Evolutionary conservation across 2,329 filamentous ascomycete genomes (phyloP), one percentile per base, ranked within the genome.

Genomic region (Stemphylium vesicarium): DNA sequence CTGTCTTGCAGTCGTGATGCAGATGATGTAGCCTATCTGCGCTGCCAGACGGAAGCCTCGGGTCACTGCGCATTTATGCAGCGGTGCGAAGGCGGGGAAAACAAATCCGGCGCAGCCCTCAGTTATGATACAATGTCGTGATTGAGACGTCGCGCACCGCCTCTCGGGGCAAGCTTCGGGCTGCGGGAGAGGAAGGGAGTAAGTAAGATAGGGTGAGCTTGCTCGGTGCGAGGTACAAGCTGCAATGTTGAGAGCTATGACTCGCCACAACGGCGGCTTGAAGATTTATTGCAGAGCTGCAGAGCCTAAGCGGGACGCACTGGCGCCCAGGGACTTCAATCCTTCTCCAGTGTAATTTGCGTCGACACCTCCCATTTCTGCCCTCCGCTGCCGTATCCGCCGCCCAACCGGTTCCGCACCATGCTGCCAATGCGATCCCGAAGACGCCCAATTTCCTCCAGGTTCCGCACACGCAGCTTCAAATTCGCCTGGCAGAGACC

Each of bases 401-500:
- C 94, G 4, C 92, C 93, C 7, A 99, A 80, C 29, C 91, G 83
- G 70, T 95, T 96, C 74, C 91, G 89, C 47, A 99, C 87, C 68
- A 97, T 78, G 54, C 88, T 88, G 13, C 85, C 84, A 44, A 97
- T 85, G 40, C 91, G 87, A 59, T 90, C 88, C 53, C 93, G 85
- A 61, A 98, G 77, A 66, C 88, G 89, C 54, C 83, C 82, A 55
- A 96, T 79, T 5, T 88, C 84, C 12, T 88, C 85, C 57, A 78
- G 68, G 4, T 88, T 88, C 59, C 78, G 73, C 22, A 96, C 85
- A 55, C 88, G 84, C 16, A 99, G 77, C 75, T 92, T 96, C 63
- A 99, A 75, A 72, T 96, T 97, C 8, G 95, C 95, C 89, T 98
- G 96, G 71, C 92, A 96, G 36, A 98, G 81, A 1, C 94, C 93